Evolutionary conservation across 306 rosid species (phyloP), one percentile per base, ranked within the genome.

Genomic region (Corylus americana): DNA sequence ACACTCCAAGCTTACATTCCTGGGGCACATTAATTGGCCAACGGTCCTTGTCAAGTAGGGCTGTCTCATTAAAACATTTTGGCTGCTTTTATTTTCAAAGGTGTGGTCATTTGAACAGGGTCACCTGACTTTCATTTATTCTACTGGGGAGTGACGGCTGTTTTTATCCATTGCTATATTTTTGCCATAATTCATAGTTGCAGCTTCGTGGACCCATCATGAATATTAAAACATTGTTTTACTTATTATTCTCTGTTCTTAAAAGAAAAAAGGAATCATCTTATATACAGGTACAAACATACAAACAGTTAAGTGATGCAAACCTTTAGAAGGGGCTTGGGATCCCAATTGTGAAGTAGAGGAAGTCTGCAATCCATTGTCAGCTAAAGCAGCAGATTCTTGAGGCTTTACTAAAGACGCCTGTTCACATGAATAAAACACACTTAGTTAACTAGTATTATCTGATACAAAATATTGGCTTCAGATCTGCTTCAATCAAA

Each of bases 251-350:
- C 4, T 31, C 20, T 5, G 5, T 31, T 27, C 64, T 22, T 20
- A 8, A 22, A 22, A 49, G 53, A 59, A 59, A 11, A 62, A 67
- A 11, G 7, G 42, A 68, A 68, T 17, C 12, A 18, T 42, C 72
- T 67, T 67, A 10, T 42, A 18, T 7, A 39, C 50, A 10, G 42
- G 51, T 68, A 68, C 72, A 68, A 67, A 42, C 22, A 35, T 18
- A n/a, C 27, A 67, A 16, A 68, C 11, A 68, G 67, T 71, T 29
- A 48, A 67, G 50, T 25, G 25, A 68, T 77, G 55, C 87, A 78
- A 87, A 94, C 98, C 98, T 89, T 83, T 90, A 18, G 84, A 81
- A 80, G 91, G 69, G 70, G 87, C 78, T 77, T 64, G 87, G 73
- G 85, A 74, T 80, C 78, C 92, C 67, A 79, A 78, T 80, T 88